Evolutionary conservation across 345 rosid genomes (phyloP).

Genomic region (Moringa oleifera): DNA sequence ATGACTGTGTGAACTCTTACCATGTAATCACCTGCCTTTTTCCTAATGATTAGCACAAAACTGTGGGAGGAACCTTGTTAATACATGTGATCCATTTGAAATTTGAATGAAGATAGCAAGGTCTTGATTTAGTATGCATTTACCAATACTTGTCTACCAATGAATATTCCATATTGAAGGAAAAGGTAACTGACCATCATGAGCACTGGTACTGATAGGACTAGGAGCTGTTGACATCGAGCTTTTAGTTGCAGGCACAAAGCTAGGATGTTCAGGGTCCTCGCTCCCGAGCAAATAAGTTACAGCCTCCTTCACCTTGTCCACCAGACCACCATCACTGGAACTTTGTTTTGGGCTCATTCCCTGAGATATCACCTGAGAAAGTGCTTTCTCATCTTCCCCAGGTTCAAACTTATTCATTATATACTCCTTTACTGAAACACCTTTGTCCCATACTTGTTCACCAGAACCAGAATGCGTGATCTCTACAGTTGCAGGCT

Average conservation of each 20-base stretch:
- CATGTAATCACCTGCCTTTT: no score
- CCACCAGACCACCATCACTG: conserved; percentile 34
- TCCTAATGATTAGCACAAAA: no score
- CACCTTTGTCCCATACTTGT: conserved; percentile 61
- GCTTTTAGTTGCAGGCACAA: conserved; percentile 24
- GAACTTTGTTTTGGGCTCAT: conserved; percentile 50
- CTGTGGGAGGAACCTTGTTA: no score
- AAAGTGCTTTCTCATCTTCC: conserved; percentile 70
- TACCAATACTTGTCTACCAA: no score
- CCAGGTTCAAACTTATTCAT: conserved; percentile 63
- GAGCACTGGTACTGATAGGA: conserved; percentile 31
- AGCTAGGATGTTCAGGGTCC: conserved; percentile 17
- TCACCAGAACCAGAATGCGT: conserved; percentile 7
- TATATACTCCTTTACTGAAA: conserved; percentile 71
- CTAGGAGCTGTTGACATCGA: conserved; percentile 21
- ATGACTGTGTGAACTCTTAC: no score
- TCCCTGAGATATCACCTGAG: conserved; percentile 50
- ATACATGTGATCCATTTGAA: no score
- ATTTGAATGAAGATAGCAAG: no score
- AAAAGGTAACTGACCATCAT: conserved; percentile 34
- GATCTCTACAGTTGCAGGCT: conserved; percentile 11
- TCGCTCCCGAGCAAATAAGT: conserved; percentile 36
- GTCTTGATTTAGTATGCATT: no score
- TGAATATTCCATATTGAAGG: neutral
- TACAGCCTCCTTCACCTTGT: conserved; percentile 42